These are phyloP conservation scores for Boletus tylopilopsis DNA, from an alignment of 768 basidiomycete genomes.

Conservation along the genomic window DNA sequence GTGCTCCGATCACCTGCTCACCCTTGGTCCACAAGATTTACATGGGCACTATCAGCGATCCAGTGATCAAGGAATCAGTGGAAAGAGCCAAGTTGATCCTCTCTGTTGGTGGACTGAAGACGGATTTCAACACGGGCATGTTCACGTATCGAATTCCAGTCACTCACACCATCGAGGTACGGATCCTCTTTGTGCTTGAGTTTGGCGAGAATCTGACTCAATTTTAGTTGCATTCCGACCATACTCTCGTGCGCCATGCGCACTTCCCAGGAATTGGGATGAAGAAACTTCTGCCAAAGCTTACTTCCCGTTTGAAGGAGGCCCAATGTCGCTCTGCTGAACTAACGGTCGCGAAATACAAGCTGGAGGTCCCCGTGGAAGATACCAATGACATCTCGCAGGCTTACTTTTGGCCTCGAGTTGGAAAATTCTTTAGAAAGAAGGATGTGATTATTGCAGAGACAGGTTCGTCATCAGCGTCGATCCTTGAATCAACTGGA, in stretches of 20 bases:
- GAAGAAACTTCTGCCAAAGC: constrained; percentile 72
- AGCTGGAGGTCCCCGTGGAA: constrained; percentile 46
- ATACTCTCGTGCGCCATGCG: constrained; percentile 64
- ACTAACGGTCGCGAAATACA: constrained; percentile 43
- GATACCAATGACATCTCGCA: constrained; percentile 60
- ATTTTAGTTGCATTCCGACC: constrained; percentile 68
- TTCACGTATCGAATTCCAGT: constrained; percentile 73
- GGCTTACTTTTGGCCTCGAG: constrained; percentile 78
- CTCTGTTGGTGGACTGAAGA: constrained; percentile 64
- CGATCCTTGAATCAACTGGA: not conserved
- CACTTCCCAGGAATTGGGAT: constrained; percentile 65
- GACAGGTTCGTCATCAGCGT: constrained; percentile 50
- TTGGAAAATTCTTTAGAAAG: constrained; percentile 66
- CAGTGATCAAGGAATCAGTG: constrained; percentile 64
- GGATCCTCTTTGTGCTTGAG: not conserved
- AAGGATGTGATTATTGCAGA: constrained; percentile 82
- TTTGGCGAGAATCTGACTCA: not conserved
- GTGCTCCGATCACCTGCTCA: not conserved
- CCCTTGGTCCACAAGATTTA: constrained; percentile 51
- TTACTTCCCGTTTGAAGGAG: constrained; percentile 51
- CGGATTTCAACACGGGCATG: constrained; percentile 87
- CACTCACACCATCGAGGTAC: constrained; percentile 59
- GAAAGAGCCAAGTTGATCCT: constrained; percentile 74
- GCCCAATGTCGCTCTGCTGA: constrained; percentile 38
- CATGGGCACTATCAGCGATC: constrained; percentile 65